Base-by-base conservation (phyloP, 2,329 filamentous ascomycete species). In the Torrubiellomyces zombiae region DNA sequence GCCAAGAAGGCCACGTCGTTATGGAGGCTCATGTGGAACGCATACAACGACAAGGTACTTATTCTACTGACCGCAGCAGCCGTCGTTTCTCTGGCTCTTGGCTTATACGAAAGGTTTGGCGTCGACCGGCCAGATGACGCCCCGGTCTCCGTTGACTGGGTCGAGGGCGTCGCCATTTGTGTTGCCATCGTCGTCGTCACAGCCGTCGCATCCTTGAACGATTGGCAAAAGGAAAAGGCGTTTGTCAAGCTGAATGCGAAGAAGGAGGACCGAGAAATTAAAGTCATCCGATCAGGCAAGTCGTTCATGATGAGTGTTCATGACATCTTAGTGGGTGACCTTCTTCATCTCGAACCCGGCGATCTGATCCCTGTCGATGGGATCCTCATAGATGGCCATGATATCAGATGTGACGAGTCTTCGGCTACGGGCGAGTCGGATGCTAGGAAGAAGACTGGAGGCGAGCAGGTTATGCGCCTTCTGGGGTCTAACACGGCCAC, bases 381-480 rank as follows among this genome's bases (percentile, higher is more conserved):
- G 5, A 60, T 79, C 26, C 66, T 80, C 31, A 71, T 80, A 31
- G 56, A 61, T 11, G 56, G 57, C 5, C 53, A 55, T 32, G 45
- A 48, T 4, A 38, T 61, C 30, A 57, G 74, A 44, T 81, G 74
- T 38, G 75, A 80, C 37, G 75, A 81, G 40, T 78, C 73, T 3
- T 77, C 74, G 8, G 71, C 72, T 2, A 80, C 75, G 14, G 75
- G 75, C 35, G 75, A 81, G 48, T 79, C 74, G 1, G 75, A 81
- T 37, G 61, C 73, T 25, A 63, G 79, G 45, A 73, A 69, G 47
- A 81, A 81, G 51, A 67, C 61, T 0, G 45, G 55, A 5, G 72
- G 63, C 9, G 56, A 67, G 8, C 59, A 67, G 23, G 70, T 72
- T 24, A 68, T 63, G 50, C 49, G 59, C 20, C 56, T 55, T 7